Percentiles rank a stretch among this genome's conserved stretches.
These are phyloP conservation scores for Alternaria burnsii DNA, from an alignment of 2,329 filamentous ascomycete genomes.

Conservation along the genomic window DNA sequence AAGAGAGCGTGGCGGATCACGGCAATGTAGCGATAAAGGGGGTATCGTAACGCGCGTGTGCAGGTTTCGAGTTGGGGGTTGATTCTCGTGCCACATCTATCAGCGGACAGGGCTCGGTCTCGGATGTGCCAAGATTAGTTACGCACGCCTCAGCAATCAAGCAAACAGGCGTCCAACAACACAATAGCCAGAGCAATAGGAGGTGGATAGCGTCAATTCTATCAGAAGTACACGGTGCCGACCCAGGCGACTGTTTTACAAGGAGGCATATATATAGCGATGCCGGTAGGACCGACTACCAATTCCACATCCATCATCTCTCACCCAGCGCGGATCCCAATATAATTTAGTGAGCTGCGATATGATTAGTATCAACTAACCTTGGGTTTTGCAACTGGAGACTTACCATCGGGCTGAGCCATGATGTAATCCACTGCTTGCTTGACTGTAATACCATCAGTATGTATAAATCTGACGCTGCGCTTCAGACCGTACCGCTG, in stretches of 20 bases:
- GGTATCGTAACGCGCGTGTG: slow-evolving; percentile 28
- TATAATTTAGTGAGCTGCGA: slow-evolving; percentile 45
- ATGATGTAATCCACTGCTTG: slow-evolving; percentile 95
- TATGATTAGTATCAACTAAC: slow-evolving; percentile 28
- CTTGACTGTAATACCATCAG: slow-evolving; percentile 71
- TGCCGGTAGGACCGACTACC: slow-evolving; percentile 42
- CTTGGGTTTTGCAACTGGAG: slow-evolving; percentile 30
- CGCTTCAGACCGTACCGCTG: slow-evolving; percentile 72
- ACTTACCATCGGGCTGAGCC: slow-evolving; percentile 87
- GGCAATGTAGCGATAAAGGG: slow-evolving; percentile 27
- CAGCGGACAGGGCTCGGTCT: slow-evolving; percentile 24
- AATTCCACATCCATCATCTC: slow-evolving; percentile 40
- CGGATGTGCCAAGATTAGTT: slow-evolving; percentile 28
- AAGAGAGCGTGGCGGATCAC: slow-evolving; percentile 19
- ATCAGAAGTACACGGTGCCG: slow-evolving; percentile 48
- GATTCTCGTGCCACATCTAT: slow-evolving; percentile 38
- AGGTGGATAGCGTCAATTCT: slow-evolving; percentile 47
- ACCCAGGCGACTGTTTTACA: slow-evolving; percentile 51
- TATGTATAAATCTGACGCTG: slow-evolving; percentile 4
- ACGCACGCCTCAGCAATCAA: slow-evolving; percentile 21
- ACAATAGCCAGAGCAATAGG: slow-evolving; percentile 17
- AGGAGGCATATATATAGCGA: slow-evolving; percentile 50
- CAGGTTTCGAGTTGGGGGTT: slow-evolving; percentile 27
- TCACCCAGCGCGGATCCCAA: slow-evolving; percentile 25
- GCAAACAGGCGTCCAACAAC: slow-evolving; percentile 12